Evolutionary conservation across 345 rosid genomes (phyloP), one percentile per base, ranked within the genome.

Genomic region (Citrus cavaleriei): DNA sequence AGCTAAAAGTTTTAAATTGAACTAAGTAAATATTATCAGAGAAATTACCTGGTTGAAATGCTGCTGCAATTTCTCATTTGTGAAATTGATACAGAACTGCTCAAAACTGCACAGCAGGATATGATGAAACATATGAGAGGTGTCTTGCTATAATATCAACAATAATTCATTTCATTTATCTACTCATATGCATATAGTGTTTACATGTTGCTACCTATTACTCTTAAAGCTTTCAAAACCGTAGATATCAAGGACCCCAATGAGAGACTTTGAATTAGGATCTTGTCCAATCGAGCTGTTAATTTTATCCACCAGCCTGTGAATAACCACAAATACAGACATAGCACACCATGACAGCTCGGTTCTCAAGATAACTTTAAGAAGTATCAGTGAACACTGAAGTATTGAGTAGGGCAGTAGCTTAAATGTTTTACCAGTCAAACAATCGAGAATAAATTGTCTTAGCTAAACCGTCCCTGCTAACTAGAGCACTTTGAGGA

Each of bases 61-160:
- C 73, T 95, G 98, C 84, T 95, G 98, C 90, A 95, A 84, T 88
- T 95, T 95, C 89, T 95, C 98, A 77, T 95, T 95, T 49, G 98
- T 93, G 87, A 90, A 95, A 83, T 93, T 95, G 73, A 95, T 95
- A 78, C 98, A 95, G 73, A 95, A 95, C 88, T 95, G 98, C 88
- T 95, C 98, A 79, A 95, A 95, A 84, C 98, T 95, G 93, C 86
- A 81, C 13, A 58, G 40, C 38, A 76, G 10, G 55, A 61, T 72
- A 74, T 12, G 72, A 40, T 65, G 61, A 80, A 78, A 65, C 22
- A 10, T 28, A 57, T 62, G 42, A 57, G 8, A 42, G 61, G 37
- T 62, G 54, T 40, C 34, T 49, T 69, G 49, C 73, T 72, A 37
- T 58, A 57, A 34, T 46, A 40, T 42, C 66, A 46, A 46, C 13